Percentiles rank a stretch among this genome's conserved stretches.
These are phyloP conservation scores for Carex kokanica DNA, from an alignment of 176 grass and related monocot genomes.

Conservation along the genomic window DNA sequence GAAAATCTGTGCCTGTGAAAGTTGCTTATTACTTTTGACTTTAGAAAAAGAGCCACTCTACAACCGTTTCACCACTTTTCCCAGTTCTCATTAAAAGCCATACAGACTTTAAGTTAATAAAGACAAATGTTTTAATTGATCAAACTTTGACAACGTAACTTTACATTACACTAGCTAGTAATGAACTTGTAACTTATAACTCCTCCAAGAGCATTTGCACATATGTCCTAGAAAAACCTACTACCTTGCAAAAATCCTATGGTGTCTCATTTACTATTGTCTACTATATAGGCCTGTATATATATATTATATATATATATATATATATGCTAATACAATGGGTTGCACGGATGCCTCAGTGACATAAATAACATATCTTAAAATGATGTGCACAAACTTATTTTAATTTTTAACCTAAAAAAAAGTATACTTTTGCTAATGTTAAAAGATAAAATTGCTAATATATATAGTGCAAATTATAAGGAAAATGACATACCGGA, in stretches of 20 bases:
- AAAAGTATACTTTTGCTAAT: conserved; percentile 14
- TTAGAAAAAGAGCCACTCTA: not conserved
- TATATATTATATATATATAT: no score
- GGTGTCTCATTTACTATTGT: not conserved
- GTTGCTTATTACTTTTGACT: not conserved
- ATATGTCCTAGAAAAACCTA: conserved; percentile 21
- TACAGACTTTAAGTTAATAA: conserved; percentile 20
- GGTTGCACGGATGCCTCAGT: conserved; percentile 14
- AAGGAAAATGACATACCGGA: conserved; percentile 41
- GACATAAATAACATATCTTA: conserved; percentile 16
- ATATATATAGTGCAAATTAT: not conserved
- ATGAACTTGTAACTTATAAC: not conserved
- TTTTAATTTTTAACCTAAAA: not conserved
- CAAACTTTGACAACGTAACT: no score
- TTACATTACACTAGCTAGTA: not conserved
- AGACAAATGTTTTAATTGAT: no score
- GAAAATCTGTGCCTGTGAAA: not conserved
- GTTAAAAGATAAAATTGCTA: not conserved
- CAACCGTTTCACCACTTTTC: conserved; percentile 10
- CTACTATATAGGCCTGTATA: no score
- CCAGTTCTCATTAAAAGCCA: conserved; percentile 24
- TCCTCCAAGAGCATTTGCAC: conserved; percentile 4
- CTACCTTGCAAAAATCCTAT: not conserved
- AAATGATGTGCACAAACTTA: conserved; percentile 2
- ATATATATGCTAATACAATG: not conserved